A percentile compares a stretch with the other conserved stretches of the same genome.
Evolutionary conservation across 2,329 filamentous ascomycete species (phyloP).

Genomic region (Diaporthe australafricana): DNA sequence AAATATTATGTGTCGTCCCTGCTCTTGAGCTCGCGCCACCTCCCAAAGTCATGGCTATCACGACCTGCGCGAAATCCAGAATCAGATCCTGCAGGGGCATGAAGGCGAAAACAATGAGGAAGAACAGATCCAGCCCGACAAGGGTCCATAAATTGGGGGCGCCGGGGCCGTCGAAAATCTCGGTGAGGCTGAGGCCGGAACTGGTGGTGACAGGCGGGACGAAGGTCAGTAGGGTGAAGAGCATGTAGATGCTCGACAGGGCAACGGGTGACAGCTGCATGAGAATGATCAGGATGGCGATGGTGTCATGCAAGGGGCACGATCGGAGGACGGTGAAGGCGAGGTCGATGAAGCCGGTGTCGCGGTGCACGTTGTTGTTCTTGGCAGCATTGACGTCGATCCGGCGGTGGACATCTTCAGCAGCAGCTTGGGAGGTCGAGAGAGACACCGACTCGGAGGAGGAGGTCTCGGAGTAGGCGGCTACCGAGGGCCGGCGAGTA

Average conservation of each 20-base stretch:
- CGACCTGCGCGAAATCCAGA: constrained; percentile 90
- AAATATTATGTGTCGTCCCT: constrained; percentile 77
- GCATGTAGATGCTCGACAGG: constrained; percentile 87
- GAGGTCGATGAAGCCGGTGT: constrained; percentile 79
- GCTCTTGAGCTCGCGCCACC: constrained; percentile 79
- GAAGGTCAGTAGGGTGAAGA: constrained; percentile 94
- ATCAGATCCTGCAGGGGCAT: constrained; percentile 89
- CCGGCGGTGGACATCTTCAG: constrained; percentile 68
- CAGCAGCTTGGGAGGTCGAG: constrained; percentile 46
- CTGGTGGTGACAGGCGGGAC: constrained; percentile 85
- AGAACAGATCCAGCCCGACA: constrained; percentile 83
- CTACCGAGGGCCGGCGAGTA: constrained; percentile 61
- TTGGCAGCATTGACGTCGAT: constrained; percentile 79
- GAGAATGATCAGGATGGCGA: constrained; percentile 95
- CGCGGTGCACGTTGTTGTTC: constrained; percentile 75
- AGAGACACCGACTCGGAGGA: constrained; percentile 61
- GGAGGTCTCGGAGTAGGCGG: constrained; percentile 65
- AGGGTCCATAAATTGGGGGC: constrained; percentile 89
- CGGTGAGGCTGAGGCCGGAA: constrained; percentile 84
- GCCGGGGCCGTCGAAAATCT: constrained; percentile 89
- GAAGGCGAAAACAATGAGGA: constrained; percentile 87
- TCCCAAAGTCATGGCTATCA: constrained; percentile 90
- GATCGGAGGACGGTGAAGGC: constrained; percentile 89
- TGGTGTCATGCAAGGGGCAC: constrained; percentile 92
- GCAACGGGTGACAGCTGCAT: constrained; percentile 91